These are phyloP conservation scores for Fusarium sp. DNA, from an alignment of 2,329 filamentous ascomycete species.

Conservation along the genomic window DNA sequence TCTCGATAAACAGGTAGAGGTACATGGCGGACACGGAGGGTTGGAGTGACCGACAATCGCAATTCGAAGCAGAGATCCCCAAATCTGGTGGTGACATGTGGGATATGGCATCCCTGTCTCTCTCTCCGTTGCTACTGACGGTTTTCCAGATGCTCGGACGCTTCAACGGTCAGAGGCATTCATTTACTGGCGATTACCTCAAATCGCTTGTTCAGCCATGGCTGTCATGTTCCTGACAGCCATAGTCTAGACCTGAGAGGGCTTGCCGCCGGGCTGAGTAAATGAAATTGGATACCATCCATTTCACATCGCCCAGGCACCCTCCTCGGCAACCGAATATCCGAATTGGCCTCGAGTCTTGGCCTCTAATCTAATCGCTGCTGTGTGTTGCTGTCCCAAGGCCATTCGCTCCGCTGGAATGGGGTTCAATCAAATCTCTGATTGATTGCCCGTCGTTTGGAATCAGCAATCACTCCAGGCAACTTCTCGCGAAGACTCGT, in stretches of 20 bases:
- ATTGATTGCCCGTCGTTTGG: neutral
- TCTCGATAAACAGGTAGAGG: constrained; percentile 32
- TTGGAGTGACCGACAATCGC: constrained; percentile 26
- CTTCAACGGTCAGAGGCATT: neutral
- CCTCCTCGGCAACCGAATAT: constrained; percentile 28
- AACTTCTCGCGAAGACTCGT: neutral
- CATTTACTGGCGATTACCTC: neutral
- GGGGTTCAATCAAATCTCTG: neutral
- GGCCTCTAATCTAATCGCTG: constrained; percentile 7
- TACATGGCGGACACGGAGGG: constrained; percentile 20
- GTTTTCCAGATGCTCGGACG: neutral
- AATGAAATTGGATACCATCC: constrained; percentile 35
- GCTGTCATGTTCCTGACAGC: constrained; percentile 17
- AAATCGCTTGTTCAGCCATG: neutral
- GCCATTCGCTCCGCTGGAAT: constrained; percentile 6
- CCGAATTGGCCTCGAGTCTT: constrained; percentile 31
- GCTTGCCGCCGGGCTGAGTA: constrained; percentile 29
- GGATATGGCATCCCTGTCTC: constrained; percentile 18
- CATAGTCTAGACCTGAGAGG: constrained; percentile 12
- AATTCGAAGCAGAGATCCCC: constrained; percentile 24
- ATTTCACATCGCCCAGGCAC: constrained; percentile 15
- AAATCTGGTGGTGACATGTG: constrained; percentile 24
- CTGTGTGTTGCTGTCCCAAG: neutral
- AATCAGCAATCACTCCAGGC: neutral
- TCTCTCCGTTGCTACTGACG: neutral